phyloP scores from a whole-genome alignment of 1,139 yeast genomes.

The Nakaseomyces uthaithaninus region DNA sequence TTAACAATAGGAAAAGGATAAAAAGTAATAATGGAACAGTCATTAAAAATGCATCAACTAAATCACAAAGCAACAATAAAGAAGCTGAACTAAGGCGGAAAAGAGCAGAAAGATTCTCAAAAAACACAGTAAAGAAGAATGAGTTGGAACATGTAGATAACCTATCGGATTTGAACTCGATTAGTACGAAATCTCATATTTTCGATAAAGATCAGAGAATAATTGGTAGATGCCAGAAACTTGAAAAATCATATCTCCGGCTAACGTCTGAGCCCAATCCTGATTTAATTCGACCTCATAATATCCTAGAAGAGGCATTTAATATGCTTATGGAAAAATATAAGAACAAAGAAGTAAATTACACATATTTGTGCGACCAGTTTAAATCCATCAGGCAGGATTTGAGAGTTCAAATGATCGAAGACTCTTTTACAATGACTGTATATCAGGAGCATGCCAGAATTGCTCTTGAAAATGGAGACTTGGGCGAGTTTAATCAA shows the following conservation, averaged over 20 bases:
- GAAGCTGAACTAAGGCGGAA: constrained; percentile 23
- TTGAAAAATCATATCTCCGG: constrained; percentile 76
- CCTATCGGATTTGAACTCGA: constrained; percentile 29
- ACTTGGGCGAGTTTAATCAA: constrained; percentile 90
- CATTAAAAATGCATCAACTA: not conserved
- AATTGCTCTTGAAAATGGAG: constrained; percentile 73
- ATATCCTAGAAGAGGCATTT: constrained; percentile 51
- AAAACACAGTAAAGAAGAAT: constrained; percentile 10
- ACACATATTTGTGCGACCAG: constrained; percentile 79
- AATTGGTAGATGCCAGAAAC: constrained; percentile 53
- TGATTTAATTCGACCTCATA: constrained; percentile 64
- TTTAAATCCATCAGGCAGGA: constrained; percentile 89
- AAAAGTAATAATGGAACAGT: not conserved
- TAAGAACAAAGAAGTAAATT: constrained; percentile 43
- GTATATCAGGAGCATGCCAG: constrained; percentile 86
- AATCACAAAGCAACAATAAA: not conserved
- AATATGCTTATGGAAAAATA: constrained; percentile 49
- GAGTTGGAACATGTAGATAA: constrained; percentile 24
- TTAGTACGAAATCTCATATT: constrained; percentile 27
- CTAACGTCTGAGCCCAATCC: constrained; percentile 92
- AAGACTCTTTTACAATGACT: constrained; percentile 62
- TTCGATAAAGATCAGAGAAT: constrained; percentile 36
- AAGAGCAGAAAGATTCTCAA: constrained; percentile 27
- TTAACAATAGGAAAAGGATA: not conserved
- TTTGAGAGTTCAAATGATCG: constrained; percentile 83